These are phyloP conservation scores for Phytophthora ohioensis DNA, from an alignment of 352 stramenopile species.

Conservation along the genomic window DNA sequence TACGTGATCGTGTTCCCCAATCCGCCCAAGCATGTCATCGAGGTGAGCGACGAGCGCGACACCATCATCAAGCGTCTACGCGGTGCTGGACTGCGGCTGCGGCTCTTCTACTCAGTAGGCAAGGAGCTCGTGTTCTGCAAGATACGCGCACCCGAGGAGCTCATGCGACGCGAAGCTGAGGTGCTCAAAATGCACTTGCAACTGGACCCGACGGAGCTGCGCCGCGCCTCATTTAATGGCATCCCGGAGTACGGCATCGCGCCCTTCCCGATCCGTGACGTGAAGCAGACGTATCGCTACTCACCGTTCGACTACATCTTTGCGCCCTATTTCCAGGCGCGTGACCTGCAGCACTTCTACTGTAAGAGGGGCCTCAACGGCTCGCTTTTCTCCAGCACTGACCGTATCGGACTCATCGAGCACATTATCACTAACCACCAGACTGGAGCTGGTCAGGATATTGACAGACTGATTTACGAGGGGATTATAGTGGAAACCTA, in stretches of 20 bases:
- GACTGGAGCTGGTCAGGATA: conserved; percentile 69
- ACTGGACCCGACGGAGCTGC: conserved; percentile 69
- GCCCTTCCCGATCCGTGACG: conserved; percentile 83
- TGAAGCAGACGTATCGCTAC: conserved; percentile 82
- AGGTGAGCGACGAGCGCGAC: conserved; percentile 72
- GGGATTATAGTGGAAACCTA: conserved; percentile 81
- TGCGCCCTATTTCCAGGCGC: conserved; percentile 78
- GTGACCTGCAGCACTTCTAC: conserved; percentile 77
- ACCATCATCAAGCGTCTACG: conserved; percentile 81
- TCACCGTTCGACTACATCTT: conserved; percentile 89
- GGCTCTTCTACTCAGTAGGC: conserved; percentile 78
- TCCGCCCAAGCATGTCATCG: conserved; percentile 65
- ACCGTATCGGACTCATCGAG: conserved; percentile 85
- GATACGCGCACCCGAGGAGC: conserved; percentile 78
- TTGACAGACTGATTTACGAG: conserved; percentile 83
- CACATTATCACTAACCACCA: conserved; percentile 84
- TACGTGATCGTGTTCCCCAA: conserved; percentile 90
- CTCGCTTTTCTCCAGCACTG: conserved; percentile 80
- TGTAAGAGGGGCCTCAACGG: conserved; percentile 61
- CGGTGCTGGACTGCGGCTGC: conserved; percentile 67
- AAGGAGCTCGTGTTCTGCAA: conserved; percentile 85
- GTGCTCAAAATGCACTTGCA: conserved; percentile 80
- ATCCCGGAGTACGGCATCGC: conserved; percentile 78
- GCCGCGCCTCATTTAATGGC: conserved; percentile 69
- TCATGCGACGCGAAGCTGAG: conserved; percentile 76